phyloP scores from a whole-genome alignment of 768 basidiomycete species.

The Dentipellis sp. region DNA sequence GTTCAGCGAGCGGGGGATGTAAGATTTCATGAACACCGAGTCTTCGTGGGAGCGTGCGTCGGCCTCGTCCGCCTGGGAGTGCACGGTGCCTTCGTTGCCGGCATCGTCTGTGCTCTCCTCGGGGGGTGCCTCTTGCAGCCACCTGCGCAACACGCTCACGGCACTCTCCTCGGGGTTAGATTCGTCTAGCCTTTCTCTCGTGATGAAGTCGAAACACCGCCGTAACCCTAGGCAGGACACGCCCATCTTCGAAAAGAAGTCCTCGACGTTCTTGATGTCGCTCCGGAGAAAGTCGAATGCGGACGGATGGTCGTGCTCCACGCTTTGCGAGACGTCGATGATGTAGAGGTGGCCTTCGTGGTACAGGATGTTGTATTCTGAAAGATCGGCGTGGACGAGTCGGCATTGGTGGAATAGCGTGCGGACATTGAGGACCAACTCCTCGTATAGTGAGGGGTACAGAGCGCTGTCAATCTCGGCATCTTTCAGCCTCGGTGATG shows the following conservation, averaged over 20 bases:
- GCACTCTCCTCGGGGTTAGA: constrained; percentile 19
- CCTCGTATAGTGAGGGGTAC: constrained; percentile 57
- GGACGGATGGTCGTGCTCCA: constrained; percentile 95
- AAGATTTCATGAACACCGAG: constrained; percentile 79
- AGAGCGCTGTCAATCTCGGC: constrained; percentile 46
- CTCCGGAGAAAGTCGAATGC: constrained; percentile 93
- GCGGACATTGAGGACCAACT: constrained; percentile 72
- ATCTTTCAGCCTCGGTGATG: constrained; percentile 91
- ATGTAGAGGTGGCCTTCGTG: constrained; percentile 77
- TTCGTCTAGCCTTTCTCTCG: constrained; percentile 37
- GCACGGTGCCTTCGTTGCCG: constrained; percentile 5
- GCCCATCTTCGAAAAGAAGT: constrained; percentile 76
- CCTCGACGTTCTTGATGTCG: constrained; percentile 89
- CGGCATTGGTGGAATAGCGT: constrained; percentile 85
- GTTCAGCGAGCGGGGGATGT: constrained; percentile 87
- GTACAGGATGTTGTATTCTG: constrained; percentile 95
- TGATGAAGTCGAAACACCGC: constrained; percentile 85
- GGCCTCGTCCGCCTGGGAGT: constrained; percentile 7
- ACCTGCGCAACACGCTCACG: not conserved
- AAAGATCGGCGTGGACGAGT: constrained; percentile 95
- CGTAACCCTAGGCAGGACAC: constrained; percentile 71
- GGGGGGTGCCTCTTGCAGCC: not conserved
- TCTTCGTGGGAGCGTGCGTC: constrained; percentile 57
- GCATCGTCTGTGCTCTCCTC: not conserved
- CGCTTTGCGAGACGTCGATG: constrained; percentile 98